Evolutionary conservation across 2,329 filamentous ascomycete species (phyloP).

Genomic region (Penicillium brevicompactum): DNA sequence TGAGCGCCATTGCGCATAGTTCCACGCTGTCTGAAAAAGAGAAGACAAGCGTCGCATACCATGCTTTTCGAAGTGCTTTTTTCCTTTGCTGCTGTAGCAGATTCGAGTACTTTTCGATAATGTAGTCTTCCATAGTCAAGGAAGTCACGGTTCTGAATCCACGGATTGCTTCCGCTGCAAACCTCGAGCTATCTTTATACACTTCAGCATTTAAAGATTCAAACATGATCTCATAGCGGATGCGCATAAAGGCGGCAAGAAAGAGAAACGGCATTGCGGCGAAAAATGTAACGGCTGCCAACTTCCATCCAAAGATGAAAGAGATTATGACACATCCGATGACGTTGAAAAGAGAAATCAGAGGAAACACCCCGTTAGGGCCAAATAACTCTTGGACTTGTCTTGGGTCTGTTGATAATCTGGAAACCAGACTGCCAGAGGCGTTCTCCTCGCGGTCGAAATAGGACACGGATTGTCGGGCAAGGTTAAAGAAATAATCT

Average conservation of each 20-base stretch:
- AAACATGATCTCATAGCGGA: conserved; percentile 68
- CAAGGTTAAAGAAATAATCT: conserved; percentile 35
- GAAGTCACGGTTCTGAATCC: conserved; percentile 73
- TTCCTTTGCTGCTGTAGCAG: conserved; percentile 63
- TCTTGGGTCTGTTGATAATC: conserved; percentile 52
- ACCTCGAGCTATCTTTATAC: conserved; percentile 73
- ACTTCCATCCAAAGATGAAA: conserved; percentile 76
- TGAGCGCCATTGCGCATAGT: conserved; percentile 63
- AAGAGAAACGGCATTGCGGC: conserved; percentile 58
- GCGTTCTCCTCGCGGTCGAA: conserved; percentile 52
- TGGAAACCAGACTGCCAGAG: conserved; percentile 50
- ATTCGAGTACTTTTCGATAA: conserved; percentile 61
- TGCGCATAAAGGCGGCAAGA: conserved; percentile 51
- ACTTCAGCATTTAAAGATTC: conserved; percentile 69
- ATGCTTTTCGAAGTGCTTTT: conserved; percentile 62
- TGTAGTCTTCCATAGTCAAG: conserved; percentile 69
- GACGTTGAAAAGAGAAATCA: conserved; percentile 68
- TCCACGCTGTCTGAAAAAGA: conserved; percentile 69
- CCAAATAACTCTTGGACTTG: conserved; percentile 55
- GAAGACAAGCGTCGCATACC: conserved; percentile 65
- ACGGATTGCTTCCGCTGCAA: conserved; percentile 72
- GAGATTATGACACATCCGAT: conserved; percentile 66
- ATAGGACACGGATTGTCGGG: conserved; percentile 46
- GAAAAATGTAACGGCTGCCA: conserved; percentile 68
- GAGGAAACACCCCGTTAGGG: conserved; percentile 50